Conservation (phyloP, 108 stramenopile species). For the Cyclotella atomus region DNA sequence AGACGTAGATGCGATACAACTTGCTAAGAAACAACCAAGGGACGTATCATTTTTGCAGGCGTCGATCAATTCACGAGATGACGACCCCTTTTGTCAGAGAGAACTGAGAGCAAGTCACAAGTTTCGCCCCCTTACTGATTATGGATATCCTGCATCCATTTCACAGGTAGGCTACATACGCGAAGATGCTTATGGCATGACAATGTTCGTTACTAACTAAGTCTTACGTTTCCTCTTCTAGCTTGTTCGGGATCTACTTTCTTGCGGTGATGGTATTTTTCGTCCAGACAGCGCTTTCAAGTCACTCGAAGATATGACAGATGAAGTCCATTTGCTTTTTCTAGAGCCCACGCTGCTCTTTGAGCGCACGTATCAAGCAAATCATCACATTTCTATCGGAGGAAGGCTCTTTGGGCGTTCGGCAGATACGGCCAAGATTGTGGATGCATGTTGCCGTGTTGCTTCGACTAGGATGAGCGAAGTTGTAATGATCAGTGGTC, state of each 20-base stretch:
- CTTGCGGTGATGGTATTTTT: constrained; percentile 12
- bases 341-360: constrained; percentile 41
- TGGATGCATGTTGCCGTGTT: constrained; percentile 39
- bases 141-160: not conserved
- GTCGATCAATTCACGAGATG: not conserved
- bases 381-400: not conserved
- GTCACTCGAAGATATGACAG: constrained; percentile 19
- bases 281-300: constrained; percentile 13
- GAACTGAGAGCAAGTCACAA: not conserved
- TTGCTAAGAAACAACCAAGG: not conserved
- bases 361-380: not conserved
- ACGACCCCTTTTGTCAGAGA: not conserved
- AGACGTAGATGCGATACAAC: not conserved
- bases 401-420: constrained; percentile 31
- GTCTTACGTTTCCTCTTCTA: constrained; percentile 2
- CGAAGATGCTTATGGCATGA: no score
- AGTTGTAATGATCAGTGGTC: constrained; percentile 31
- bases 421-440: constrained; percentile 14
- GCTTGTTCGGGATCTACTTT: constrained; percentile 34
- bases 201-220: constrained; percentile 11
- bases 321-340: constrained; percentile 35
- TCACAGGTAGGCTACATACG: not conserved
- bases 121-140: not conserved
- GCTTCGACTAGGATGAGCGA: constrained; percentile 21
- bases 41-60: not conserved